Conservation (phyloP, 169 alveolate species). For the Plasmodium adleri region DNA sequence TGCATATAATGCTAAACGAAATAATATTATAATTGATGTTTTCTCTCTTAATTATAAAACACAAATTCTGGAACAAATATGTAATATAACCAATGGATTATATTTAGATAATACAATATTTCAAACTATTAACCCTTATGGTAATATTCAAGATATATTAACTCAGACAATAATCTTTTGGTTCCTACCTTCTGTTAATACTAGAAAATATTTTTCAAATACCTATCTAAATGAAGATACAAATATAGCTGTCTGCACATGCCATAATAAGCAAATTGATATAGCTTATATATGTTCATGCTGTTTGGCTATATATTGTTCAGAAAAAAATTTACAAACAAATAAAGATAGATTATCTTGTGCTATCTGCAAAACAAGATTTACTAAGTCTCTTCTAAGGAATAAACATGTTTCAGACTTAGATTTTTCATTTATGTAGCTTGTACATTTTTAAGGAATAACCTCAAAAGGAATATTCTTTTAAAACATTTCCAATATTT, state of each 20-base stretch:
- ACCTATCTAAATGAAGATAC: constrained; percentile 84
- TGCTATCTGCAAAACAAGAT: constrained; percentile 75
- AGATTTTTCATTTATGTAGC: constrained; percentile 44
- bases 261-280: constrained; percentile 90
- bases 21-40: constrained; percentile 67
- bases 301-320: constrained; percentile 87
- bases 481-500: no score
- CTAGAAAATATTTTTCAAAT: constrained; percentile 84
- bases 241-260: constrained; percentile 89
- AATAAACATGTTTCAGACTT: constrained; percentile 61
- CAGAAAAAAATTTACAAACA: constrained; percentile 76
- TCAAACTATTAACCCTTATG: constrained; percentile 30
- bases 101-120: constrained; percentile 66
- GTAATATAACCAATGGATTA: constrained; percentile 67
- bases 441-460: no score
- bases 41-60: constrained; percentile 57
- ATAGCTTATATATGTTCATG: constrained; percentile 89
- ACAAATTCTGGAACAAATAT: constrained; percentile 68
- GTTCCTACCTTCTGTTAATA: constrained; percentile 86
- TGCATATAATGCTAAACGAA: constrained; percentile 75
- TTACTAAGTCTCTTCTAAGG: constrained; percentile 59
- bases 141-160: constrained; percentile 61
- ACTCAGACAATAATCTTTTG: constrained; percentile 81
- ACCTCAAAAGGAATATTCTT: no score
- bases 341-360: constrained; percentile 80